Conservation (phyloP, 345 rosid genomes). For the Geranium brycei region DNA sequence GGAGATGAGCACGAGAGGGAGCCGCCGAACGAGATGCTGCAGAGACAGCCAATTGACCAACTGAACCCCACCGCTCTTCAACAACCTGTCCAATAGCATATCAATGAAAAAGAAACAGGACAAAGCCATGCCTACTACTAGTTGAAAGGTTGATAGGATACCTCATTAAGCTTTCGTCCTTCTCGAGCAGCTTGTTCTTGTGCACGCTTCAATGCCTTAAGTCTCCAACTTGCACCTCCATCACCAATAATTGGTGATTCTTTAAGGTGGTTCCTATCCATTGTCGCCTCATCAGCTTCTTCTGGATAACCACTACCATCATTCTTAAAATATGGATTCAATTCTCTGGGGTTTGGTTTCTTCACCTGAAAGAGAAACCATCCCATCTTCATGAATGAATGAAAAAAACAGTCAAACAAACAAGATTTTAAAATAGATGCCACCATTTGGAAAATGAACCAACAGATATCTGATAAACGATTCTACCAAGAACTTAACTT, state of each 20-base stretch:
- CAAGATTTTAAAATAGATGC: not conserved
- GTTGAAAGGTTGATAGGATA: constrained; percentile 12
- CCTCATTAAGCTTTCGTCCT: constrained; percentile 57
- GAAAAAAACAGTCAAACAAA: not conserved
- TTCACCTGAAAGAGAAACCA: constrained; percentile 16
- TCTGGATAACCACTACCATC: constrained; percentile 78
- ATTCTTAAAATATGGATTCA: constrained; percentile 73
- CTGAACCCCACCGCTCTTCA: constrained; percentile 68
- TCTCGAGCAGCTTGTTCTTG: constrained; percentile 88
- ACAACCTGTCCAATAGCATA: constrained; percentile 45
- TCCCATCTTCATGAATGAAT: no score
- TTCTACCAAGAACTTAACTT: not conserved
- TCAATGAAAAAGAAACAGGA: constrained; percentile 6
- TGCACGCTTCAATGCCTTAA: constrained; percentile 80
- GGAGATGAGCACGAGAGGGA: constrained; percentile 78
- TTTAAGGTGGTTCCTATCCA: constrained; percentile 27
- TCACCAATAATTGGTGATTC: constrained; percentile 64
- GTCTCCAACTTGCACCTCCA: constrained; percentile 96
- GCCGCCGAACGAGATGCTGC: constrained; percentile 59
- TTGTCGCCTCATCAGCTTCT: constrained; percentile 33
- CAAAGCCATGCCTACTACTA: constrained; percentile 5
- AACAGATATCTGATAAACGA: not conserved
- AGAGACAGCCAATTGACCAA: constrained; percentile 63
- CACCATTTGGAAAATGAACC: not conserved
- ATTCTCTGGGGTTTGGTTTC: constrained; percentile 57